Evolutionary conservation across 2,329 filamentous ascomycete genomes (phyloP).

Genomic region (Fusarium acutatum): DNA sequence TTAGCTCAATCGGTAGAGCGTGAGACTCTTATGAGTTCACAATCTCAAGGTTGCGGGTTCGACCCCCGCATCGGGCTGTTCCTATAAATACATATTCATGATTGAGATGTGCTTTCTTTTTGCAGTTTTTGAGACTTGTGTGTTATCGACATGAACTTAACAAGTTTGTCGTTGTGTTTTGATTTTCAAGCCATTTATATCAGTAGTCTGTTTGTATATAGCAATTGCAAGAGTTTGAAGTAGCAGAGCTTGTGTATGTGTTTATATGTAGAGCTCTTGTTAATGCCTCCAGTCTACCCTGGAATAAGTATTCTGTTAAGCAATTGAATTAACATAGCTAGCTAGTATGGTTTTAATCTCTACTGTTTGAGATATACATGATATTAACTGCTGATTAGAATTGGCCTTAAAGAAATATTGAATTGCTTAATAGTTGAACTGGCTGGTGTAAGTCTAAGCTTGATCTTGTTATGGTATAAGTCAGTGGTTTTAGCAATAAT

Average conservation of each 20-base stretch:
- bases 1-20: slow-evolving; percentile 63
- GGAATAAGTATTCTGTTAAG: neutral
- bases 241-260: neutral
- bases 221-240: neutral
- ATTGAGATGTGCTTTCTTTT: slow-evolving; percentile 41
- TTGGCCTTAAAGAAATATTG: fast-evolving
- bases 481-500: too few relatives aligned
- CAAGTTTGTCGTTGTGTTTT: fast-evolving
- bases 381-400: fast-evolving
- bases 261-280: neutral
- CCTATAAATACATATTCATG: slow-evolving; percentile 43
- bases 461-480: neutral
- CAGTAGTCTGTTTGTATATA: fast-evolving
- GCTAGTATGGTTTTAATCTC: fast-evolving
- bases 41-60: slow-evolving; percentile 67
- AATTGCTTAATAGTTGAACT: too few relatives aligned
- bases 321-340: neutral
- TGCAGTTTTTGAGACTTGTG: neutral
- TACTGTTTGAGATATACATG: neutral
- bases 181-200: fast-evolving
- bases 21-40: slow-evolving; percentile 66
- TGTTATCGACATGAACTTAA: neutral
- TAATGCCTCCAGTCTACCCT: neutral
- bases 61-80: slow-evolving; percentile 56
- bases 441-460: too few relatives aligned